Conservation (phyloP, 352 stramenopile genomes). For the Thraustochytrium aureum region DNA sequence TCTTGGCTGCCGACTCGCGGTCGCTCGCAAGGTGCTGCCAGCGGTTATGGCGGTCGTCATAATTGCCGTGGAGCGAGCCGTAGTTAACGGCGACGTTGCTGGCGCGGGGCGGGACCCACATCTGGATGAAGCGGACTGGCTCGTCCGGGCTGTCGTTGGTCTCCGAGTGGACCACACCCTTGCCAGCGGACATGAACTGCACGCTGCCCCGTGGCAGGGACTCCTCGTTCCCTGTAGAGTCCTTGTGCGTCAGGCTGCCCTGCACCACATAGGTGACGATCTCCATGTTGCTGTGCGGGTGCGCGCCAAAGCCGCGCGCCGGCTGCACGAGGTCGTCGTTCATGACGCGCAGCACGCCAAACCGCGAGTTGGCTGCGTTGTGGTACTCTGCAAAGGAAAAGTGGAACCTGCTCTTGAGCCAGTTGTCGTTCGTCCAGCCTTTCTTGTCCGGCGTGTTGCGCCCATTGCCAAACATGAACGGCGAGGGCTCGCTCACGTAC, state of each 20-base stretch:
- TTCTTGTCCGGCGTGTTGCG: constrained; percentile 2
- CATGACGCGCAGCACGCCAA: constrained; percentile 72
- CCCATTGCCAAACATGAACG: constrained; percentile 53
- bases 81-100: constrained; percentile 38
- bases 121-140: constrained; percentile 70
- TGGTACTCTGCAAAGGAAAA: constrained; percentile 75
- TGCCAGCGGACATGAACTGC: constrained; percentile 68
- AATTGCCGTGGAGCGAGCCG: constrained; percentile 13
- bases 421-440: constrained; percentile 57
- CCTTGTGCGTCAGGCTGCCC: constrained; percentile 68
- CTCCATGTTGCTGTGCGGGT: constrained; percentile 63
- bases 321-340: constrained; percentile 79
- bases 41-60: not conserved
- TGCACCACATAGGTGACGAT: constrained; percentile 74
- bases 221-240: constrained; percentile 68
- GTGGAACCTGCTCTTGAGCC: constrained; percentile 73
- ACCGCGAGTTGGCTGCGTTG: constrained; percentile 63
- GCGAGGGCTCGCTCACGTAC: constrained; percentile 48
- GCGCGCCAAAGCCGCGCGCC: constrained; percentile 65
- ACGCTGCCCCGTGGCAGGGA: constrained; percentile 64
- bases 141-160: constrained; percentile 61
- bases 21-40: constrained; percentile 54
- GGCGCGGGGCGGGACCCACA: constrained; percentile 50
- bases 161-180: constrained; percentile 67
- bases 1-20: not conserved